Evolutionary conservation across 257 asterid species (phyloP), one percentile per base, ranked within the genome.

Genomic region (Craterostigma plantagineum): DNA sequence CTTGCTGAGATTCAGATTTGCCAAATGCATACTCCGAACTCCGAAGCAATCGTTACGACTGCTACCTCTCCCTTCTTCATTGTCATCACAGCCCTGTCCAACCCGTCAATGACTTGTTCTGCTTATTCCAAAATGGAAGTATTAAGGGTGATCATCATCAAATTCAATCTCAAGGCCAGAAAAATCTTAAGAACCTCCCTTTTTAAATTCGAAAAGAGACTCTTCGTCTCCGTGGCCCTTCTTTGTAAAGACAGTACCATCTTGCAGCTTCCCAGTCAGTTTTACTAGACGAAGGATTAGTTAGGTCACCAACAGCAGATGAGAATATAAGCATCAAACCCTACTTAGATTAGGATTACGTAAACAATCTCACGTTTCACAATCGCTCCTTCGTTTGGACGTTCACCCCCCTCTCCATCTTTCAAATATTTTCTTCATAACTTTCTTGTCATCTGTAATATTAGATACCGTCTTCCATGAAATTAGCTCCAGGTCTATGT

Each of bases 21-120:
- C 77, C 77, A 61, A 69, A 69, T 18, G 67, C 73, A 58, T 65
- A 69, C 55, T 69, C 77, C n/a, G n/a, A n/a, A n/a, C n/a, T n/a
- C n/a, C 0, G 77, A 69, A 7, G 66, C 56, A 48, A 69, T 55
- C 10, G 43, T 62, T 52, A 69, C 33, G 18, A 51, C 40, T 9
- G 76, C 71, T 3, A 49, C 65, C 55, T 68, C 76, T 18, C 76
- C 76, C 52, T 69, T 69, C 56, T 69, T 69, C 77, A 69, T 69
- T 33, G 57, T 58, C 39, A 37, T 11, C 34, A 64, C 67, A 50
- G 77, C 77, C 35, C 56, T 49, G 57, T 69, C 77, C 11, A 69
- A 18, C 40, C 72, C 77, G 46, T 69, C 72, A 18, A 65, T 55
- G 9, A 65, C 73, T 65, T 69, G 70, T 46, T 65, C 77, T 69